phyloP scores from a whole-genome alignment of 1,284 basidiomycete species.

The Ustilago xerochloae region DNA sequence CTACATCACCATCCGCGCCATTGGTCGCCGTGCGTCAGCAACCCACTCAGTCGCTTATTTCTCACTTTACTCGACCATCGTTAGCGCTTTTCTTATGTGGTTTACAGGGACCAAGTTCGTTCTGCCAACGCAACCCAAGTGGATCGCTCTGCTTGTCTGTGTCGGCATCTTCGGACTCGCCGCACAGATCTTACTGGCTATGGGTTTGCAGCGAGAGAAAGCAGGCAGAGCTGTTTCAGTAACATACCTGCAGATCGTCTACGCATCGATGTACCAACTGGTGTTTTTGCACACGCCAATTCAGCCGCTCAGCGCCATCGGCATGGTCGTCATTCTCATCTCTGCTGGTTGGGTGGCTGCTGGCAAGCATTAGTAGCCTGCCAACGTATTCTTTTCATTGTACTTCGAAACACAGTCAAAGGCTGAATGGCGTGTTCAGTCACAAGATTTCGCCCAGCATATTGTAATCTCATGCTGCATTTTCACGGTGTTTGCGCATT shows the following conservation, averaged over 20 bases:
- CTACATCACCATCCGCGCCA: slow-evolving; percentile 77
- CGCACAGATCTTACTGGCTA: slow-evolving; percentile 51
- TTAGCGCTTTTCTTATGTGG: slow-evolving; percentile 69
- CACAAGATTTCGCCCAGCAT: too few species aligned
- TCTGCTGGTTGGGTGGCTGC: slow-evolving; percentile 49
- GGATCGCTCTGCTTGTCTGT: slow-evolving; percentile 47
- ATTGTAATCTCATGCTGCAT: neutral
- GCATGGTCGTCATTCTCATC: slow-evolving; percentile 46
- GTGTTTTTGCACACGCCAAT: slow-evolving; percentile 46
- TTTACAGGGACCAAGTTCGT: slow-evolving; percentile 41
- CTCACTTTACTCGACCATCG: slow-evolving; percentile 75
- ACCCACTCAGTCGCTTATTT: slow-evolving; percentile 80
- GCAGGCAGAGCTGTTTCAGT: slow-evolving; percentile 46
- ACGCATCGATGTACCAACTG: slow-evolving; percentile 47
- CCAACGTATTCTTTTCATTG: neutral
- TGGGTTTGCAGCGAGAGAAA: slow-evolving; percentile 53
- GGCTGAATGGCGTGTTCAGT: too few species aligned
- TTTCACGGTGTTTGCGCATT: neutral
- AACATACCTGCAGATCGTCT: slow-evolving; percentile 52
- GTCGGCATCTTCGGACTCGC: slow-evolving; percentile 55
- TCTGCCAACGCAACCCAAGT: slow-evolving; percentile 30
- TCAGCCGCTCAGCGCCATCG: slow-evolving; percentile 43
- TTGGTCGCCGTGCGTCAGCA: slow-evolving; percentile 79
- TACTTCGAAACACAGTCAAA: too few species aligned
- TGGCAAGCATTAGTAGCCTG: slow-evolving; percentile 14